phyloP scores from a whole-genome alignment of 2,329 filamentous ascomycete genomes.

The Microcyclosporella mali region DNA sequence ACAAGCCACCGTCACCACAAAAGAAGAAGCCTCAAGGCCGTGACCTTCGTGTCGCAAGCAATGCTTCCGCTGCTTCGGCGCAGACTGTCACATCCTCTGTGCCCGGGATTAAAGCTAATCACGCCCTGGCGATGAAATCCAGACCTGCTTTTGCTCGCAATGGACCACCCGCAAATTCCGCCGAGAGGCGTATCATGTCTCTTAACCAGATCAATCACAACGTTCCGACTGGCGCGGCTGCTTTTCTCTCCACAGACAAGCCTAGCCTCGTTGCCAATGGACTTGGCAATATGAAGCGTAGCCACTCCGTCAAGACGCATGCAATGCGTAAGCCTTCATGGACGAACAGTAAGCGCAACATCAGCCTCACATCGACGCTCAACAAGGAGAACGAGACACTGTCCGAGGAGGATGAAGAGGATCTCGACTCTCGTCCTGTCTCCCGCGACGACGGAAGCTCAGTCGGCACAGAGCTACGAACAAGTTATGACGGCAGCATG shows the following conservation, averaged over 20 bases:
- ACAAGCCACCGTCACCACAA: conserved; percentile 36
- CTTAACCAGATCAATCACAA: conserved; percentile 85
- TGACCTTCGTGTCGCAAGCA: conserved; percentile 36
- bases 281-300: conserved; percentile 29
- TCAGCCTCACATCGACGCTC: conserved; percentile 18
- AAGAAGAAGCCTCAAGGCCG: conserved; percentile 37
- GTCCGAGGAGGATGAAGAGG: conserved; percentile 39
- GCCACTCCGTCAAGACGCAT: conserved; percentile 34
- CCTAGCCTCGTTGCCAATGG: conserved; percentile 23
- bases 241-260: conserved; percentile 24
- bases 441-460: conserved; percentile 21
- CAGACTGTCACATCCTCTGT: conserved; percentile 34
- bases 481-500: conserved; percentile 22
- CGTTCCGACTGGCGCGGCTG: conserved; percentile 45
- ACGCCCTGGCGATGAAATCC: conserved; percentile 46
- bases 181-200: conserved; percentile 71
- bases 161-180: conserved; percentile 32
- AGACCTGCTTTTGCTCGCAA: conserved; percentile 38
- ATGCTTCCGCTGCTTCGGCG: conserved; percentile 39
- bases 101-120: conserved; percentile 26
- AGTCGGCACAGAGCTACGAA: conserved; percentile 18
- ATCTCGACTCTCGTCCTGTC: conserved; percentile 20
- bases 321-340: conserved; percentile 29
- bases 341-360: conserved; percentile 27
- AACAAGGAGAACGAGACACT: conserved; percentile 46